A percentile compares a stretch with the other conserved stretches of the same genome.
Conservation (phyloP, 768 basidiomycete species). For the Collybia mongolica region DNA sequence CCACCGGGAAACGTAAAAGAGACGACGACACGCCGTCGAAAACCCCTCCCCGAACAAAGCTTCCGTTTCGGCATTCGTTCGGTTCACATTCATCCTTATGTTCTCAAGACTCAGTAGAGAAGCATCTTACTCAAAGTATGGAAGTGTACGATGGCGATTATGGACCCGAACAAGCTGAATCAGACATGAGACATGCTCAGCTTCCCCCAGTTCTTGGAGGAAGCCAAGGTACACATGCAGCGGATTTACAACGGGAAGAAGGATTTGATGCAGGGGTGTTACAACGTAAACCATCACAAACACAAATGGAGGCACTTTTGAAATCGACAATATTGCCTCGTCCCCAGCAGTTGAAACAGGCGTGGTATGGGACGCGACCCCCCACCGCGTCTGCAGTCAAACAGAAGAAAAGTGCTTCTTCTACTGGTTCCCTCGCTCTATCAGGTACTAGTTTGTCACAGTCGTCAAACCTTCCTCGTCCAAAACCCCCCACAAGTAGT, state of each 20-base stretch:
- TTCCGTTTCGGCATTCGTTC: constrained; percentile 7
- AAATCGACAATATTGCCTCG: constrained; percentile 15
- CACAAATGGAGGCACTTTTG: background rate
- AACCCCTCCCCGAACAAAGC: constrained; percentile 1
- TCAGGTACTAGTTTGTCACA: background rate
- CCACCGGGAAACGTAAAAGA: constrained; percentile 3
- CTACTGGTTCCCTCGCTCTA: background rate
- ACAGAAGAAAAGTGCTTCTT: background rate
- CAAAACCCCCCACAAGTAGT: constrained; percentile 1
- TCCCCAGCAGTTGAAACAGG: constrained; percentile 15
- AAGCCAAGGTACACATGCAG: too few species aligned
- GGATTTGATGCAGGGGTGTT: too few species aligned
- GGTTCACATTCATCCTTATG: constrained; percentile 26
- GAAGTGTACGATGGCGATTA: constrained; percentile 14
- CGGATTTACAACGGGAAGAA: too few species aligned
- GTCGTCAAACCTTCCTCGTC: background rate
- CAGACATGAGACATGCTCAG: too few species aligned
- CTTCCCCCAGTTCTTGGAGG: too few species aligned
- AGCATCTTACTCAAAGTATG: constrained; percentile 45
- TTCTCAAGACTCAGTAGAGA: constrained; percentile 44
- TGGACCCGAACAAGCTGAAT: background rate
- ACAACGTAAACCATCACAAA: too few species aligned
- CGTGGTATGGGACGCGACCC: constrained; percentile 30
- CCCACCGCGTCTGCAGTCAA: background rate
- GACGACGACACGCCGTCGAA: background rate